Evolutionary conservation across 163 green algal genomes (phyloP), one percentile per base, ranked within the genome.

Genomic region (Coccomyxa subellipsoidea): DNA sequence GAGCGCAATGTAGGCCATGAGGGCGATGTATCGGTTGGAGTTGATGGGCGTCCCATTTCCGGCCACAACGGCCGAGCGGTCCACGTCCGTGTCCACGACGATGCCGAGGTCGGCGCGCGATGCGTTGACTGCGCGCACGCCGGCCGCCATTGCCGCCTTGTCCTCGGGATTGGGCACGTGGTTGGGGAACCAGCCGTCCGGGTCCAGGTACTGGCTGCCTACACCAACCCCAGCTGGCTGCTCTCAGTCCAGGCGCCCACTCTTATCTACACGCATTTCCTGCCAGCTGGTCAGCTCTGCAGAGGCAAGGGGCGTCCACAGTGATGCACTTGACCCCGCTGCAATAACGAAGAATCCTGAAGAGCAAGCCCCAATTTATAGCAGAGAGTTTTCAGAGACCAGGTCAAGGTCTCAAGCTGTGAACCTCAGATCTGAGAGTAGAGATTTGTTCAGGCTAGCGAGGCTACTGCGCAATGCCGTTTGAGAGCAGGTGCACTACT

Each of bases 131-230:
- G 69, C 69, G 18, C 54, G 25, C n/a, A 77, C 71, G 1, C 86
- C 91, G 29, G 90, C 86, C 29, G 82, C 87, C 90, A 98, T 98
- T 32, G 96, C 96, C n/a, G 81, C 83, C 76, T 90, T 89, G 78
- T 98, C 94, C 86, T 99, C 96, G 0, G 96, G 96, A 89, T 99
- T 99, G 76, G 95, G 94, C 23, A 93, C 90, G 89, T 99, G 96
- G 89, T 98, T 96, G 80, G 96, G 95, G 85, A 99, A 99, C 77
- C 83, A 92, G 79, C 95, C 95, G 84, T 98, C 95, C 7, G 95
- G 95, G 31, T 98, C 91, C 38, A 99, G 87, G 85, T 97, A 97
- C 79, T 96, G 93, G 66, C 85, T 94, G 81, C 93, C 93, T 84
- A 77, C 59, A 47, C 31, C 12, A 79, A 3, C 31, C 29, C 66